Conservation (phyloP, 805 yeast genomes). For the Myxozyma melibiosi region DNA sequence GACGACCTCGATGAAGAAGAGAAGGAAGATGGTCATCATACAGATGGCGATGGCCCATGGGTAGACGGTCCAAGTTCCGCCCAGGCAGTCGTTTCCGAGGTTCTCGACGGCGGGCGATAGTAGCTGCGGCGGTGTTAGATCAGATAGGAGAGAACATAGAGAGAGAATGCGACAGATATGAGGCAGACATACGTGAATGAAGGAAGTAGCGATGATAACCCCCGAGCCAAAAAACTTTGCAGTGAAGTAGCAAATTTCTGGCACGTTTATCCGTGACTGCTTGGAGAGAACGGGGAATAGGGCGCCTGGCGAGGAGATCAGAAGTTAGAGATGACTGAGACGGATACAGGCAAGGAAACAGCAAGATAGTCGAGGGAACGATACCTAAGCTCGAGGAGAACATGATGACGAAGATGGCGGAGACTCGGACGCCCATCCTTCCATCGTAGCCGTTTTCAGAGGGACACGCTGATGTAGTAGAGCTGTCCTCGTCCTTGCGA, state of each 20-base stretch:
- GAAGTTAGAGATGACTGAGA: not conserved
- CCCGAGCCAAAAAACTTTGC: conserved; percentile 59
- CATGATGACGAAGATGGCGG: conserved; percentile 64
- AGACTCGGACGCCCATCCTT: conserved; percentile 51
- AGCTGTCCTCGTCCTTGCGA: conserved; percentile 11
- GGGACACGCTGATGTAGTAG: conserved; percentile 25
- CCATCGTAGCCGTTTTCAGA: conserved; percentile 48
- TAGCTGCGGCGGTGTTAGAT: conserved; percentile 5
- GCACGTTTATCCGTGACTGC: conserved; percentile 23
- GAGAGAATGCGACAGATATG: not conserved
- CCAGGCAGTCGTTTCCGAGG: conserved; percentile 28
- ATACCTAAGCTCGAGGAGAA: conserved; percentile 48
- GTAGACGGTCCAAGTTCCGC: conserved; percentile 49
- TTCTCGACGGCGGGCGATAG: conserved; percentile 31
- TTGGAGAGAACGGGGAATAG: conserved; percentile 49
- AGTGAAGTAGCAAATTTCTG: conserved; percentile 28
- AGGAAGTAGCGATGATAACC: conserved; percentile 75
- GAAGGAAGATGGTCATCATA: conserved; percentile 49
- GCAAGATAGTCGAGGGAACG: conserved; percentile 35
- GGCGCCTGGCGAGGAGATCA: conserved; percentile 38
- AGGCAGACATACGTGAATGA: conserved; percentile 57
- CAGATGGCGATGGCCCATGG: conserved; percentile 63
- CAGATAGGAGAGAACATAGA: too few species aligned
- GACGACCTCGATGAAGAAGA: conserved; percentile 54
- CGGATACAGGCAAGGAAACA: not conserved